Evolutionary conservation across 2,329 filamentous ascomycete genomes (phyloP).

Genomic region (Alternaria sp.): DNA sequence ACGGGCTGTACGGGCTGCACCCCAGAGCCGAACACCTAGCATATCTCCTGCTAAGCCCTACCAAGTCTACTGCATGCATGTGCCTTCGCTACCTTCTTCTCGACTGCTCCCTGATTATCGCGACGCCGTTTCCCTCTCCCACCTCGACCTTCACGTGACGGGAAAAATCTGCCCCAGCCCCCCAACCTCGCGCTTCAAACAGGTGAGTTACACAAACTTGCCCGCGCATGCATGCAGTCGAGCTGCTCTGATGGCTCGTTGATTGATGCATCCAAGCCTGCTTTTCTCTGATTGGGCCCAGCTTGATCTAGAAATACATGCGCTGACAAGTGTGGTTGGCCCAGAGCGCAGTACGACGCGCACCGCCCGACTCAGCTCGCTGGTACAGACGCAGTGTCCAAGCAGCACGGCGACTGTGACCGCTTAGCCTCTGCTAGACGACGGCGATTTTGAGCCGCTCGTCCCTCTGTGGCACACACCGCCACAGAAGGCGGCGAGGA

Average conservation of each 20-base stretch:
- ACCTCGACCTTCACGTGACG: constrained; percentile 14
- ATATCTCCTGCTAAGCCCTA: constrained; percentile 38
- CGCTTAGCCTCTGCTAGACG: constrained; percentile 33
- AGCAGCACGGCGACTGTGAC: constrained; percentile 28
- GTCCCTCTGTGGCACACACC: constrained; percentile 42
- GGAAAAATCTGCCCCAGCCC: constrained; percentile 13
- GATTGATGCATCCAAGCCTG: constrained; percentile 15
- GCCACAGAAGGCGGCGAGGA: constrained; percentile 33
- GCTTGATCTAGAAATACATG: constrained; percentile 27
- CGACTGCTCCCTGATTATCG: constrained; percentile 6
- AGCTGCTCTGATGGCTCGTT: constrained; percentile 30
- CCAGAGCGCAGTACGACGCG: constrained; percentile 30
- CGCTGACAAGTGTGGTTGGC: constrained; percentile 44
- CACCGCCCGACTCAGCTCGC: constrained; percentile 32
- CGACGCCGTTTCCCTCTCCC: constrained; percentile 3
- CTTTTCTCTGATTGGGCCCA: constrained; percentile 32
- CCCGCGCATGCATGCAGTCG: constrained; percentile 7
- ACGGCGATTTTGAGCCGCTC: constrained; percentile 39
- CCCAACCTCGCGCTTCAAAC: constrained; percentile 14
- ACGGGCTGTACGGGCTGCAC: constrained; percentile 10
- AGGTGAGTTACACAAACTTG: constrained; percentile 11
- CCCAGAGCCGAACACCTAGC: constrained; percentile 35
- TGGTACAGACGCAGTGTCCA: constrained; percentile 28
- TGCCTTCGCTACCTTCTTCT: constrained; percentile 14
- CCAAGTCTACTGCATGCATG: constrained; percentile 30